phyloP scores from a whole-genome alignment of 805 yeast genomes.

The Ogataea philodendri region DNA sequence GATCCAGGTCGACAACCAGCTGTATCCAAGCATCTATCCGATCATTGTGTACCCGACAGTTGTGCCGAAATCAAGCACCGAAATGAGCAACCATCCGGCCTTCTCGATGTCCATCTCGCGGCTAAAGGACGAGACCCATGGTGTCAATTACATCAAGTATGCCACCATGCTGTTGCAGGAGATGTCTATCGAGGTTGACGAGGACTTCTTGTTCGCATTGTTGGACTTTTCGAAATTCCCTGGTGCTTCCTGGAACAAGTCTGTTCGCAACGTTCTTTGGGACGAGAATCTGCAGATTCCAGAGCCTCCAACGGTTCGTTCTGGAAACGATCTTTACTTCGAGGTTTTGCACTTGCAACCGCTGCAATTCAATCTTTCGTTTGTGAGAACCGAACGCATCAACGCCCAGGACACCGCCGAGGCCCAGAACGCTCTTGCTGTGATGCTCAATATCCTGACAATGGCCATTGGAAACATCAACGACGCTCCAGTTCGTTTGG shows the following conservation, averaged over 20 bases:
- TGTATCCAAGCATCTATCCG: slow-evolving; percentile 85
- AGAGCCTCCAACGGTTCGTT: slow-evolving; percentile 54
- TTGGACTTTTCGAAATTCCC: slow-evolving; percentile 79
- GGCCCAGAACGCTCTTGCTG: slow-evolving; percentile 65
- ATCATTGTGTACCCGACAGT: slow-evolving; percentile 87
- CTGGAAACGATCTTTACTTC: slow-evolving; percentile 74
- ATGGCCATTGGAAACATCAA: slow-evolving; percentile 97
- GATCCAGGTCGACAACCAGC: slow-evolving; percentile 92
- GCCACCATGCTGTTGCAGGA: slow-evolving; percentile 90
- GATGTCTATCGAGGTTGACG: slow-evolving; percentile 89
- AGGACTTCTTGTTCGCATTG: slow-evolving; percentile 81
- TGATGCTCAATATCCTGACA: slow-evolving; percentile 79
- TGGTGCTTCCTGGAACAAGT: slow-evolving; percentile 70
- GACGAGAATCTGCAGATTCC: slow-evolving; percentile 67
- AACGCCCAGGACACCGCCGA: slow-evolving; percentile 57
- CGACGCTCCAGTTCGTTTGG: slow-evolving; percentile 90
- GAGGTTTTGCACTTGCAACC: slow-evolving; percentile 94
- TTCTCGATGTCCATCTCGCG: slow-evolving; percentile 81
- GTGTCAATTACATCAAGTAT: slow-evolving; percentile 84
- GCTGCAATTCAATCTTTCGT: slow-evolving; percentile 79
- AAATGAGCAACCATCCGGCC: slow-evolving; percentile 86
- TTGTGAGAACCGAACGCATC: slow-evolving; percentile 81
- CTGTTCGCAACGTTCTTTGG: slow-evolving; percentile 45
- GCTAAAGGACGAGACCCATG: slow-evolving; percentile 86
- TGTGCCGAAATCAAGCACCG: slow-evolving; percentile 78